phyloP scores from a whole-genome alignment of 805 yeast genomes.

The Zygosaccharomyces bailii region DNA sequence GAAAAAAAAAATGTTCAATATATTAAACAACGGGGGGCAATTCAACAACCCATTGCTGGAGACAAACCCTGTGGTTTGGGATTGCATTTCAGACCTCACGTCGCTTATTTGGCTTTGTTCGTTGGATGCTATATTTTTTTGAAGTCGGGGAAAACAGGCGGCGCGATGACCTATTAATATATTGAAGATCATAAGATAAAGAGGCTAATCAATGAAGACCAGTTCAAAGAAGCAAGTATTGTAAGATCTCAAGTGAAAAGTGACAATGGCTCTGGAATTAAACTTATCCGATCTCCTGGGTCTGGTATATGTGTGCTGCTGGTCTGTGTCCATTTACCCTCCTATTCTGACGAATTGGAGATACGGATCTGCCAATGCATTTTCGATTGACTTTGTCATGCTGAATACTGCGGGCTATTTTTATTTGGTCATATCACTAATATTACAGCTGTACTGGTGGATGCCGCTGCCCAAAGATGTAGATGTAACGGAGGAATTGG shows the following conservation, averaged over 20 bases:
- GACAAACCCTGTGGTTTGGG: too few species aligned
- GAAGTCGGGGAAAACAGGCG: slow-evolving; percentile 5
- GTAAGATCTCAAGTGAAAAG: too few species aligned
- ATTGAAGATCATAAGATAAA: not conserved
- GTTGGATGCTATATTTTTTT: too few species aligned
- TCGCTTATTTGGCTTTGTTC: too few species aligned
- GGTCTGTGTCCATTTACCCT: slow-evolving; percentile 52
- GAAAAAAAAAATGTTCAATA: too few species aligned
- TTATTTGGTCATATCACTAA: slow-evolving; percentile 42
- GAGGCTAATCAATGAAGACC: too few species aligned
- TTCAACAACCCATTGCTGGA: too few species aligned
- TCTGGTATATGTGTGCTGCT: slow-evolving; percentile 39
- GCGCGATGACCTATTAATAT: not conserved
- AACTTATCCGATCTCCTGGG: slow-evolving; percentile 32
- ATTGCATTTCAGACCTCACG: too few species aligned
- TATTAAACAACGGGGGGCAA: too few species aligned
- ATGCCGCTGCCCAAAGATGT: slow-evolving; percentile 29
- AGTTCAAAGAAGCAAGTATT: too few species aligned
- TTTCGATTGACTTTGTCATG: slow-evolving; percentile 47
- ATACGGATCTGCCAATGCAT: slow-evolving; percentile 44
- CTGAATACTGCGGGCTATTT: slow-evolving; percentile 48
- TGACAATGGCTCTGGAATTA: slow-evolving; percentile 4
- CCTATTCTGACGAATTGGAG: slow-evolving; percentile 42
- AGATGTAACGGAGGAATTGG: slow-evolving; percentile 24
- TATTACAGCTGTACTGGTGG: slow-evolving; percentile 40